Evolutionary conservation across 495 filamentous ascomycete genomes (phyloP).

Genomic region (Polyplosphaeria fusca): DNA sequence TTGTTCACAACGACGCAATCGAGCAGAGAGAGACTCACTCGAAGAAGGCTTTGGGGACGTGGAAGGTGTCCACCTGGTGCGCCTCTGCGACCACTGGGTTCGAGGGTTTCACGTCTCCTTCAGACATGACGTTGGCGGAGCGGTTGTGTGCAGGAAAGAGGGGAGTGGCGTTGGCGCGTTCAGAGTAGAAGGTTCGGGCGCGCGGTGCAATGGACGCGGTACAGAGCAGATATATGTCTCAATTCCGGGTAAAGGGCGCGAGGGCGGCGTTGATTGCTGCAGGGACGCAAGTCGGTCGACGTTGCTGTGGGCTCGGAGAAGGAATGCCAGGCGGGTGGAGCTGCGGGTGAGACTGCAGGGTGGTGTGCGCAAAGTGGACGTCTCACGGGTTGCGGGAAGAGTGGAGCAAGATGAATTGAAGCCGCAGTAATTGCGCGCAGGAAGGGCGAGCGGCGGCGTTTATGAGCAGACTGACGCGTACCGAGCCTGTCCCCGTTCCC

Average conservation of each 20-base stretch:
- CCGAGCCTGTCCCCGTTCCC: conserved; percentile 3
- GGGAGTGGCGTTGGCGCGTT: conserved; percentile 4
- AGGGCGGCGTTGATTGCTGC: conserved; percentile 22
- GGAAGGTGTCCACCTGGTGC: conserved; percentile 80
- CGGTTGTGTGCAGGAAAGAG: background rate
- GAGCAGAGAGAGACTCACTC: conserved; percentile 48
- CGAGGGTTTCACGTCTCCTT: conserved; percentile 54
- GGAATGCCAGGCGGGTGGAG: conserved; percentile 16
- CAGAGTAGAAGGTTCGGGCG: background rate
- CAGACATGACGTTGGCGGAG: conserved; percentile 59
- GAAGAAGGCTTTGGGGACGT: conserved; percentile 59
- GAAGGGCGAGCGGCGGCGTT: background rate
- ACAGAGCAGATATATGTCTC: conserved; percentile 25
- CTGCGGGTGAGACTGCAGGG: background rate
- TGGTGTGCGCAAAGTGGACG: no score
- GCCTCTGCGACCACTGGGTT: conserved; percentile 76
- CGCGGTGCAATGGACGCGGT: background rate
- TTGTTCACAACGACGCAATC: no score
- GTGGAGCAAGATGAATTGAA: no score
- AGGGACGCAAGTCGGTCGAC: conserved; percentile 14
- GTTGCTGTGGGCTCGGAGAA: conserved; percentile 17
- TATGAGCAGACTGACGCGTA: background rate
- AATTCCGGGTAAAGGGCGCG: conserved; percentile 31
- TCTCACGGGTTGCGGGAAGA: background rate
- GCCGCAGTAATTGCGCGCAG: background rate